Evolutionary conservation across 768 basidiomycete genomes (phyloP).

Genomic region (Tricholoma terreum): DNA sequence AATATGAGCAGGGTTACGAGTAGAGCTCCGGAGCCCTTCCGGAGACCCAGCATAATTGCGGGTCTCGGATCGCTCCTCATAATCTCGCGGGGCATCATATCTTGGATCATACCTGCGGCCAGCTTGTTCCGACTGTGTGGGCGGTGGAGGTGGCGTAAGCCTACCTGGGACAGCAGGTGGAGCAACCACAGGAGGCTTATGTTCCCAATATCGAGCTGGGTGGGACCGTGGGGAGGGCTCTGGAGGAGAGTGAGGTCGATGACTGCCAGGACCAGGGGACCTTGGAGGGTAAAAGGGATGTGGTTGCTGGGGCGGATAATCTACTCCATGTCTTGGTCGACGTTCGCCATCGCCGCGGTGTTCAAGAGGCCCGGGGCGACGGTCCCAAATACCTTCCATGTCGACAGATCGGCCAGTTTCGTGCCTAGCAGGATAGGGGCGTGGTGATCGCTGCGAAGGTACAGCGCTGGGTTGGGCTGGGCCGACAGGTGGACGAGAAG

Average conservation of each 20-base stretch:
- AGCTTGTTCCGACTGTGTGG: conserved; percentile 39
- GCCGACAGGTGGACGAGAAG: conserved; percentile 49
- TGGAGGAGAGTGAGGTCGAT: conserved; percentile 48
- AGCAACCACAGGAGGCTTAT: conserved; percentile 45
- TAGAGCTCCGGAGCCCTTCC: conserved; percentile 35
- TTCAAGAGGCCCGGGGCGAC: conserved; percentile 46
- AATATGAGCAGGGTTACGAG: conserved; percentile 30
- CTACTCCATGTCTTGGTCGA: conserved; percentile 40
- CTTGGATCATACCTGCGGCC: conserved; percentile 64
- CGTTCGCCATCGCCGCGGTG: conserved; percentile 44
- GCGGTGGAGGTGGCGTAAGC: conserved; percentile 27
- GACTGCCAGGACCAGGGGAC: conserved; percentile 35
- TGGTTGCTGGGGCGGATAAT: conserved; percentile 27
- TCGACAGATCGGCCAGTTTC: conserved; percentile 48
- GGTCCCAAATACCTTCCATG: conserved; percentile 58
- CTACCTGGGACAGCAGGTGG: conserved; percentile 23
- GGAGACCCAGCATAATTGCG: conserved; percentile 46
- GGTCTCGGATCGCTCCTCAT: conserved; percentile 37
- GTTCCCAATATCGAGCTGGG: conserved; percentile 56
- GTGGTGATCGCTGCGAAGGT: conserved; percentile 58
- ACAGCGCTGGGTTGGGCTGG: conserved; percentile 46
- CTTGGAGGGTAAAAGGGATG: conserved; percentile 38
- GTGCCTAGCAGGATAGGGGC: conserved; percentile 45
- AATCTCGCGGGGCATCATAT: conserved; percentile 48
- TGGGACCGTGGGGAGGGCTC: conserved; percentile 62